Percentiles rank a stretch among this genome's conserved stretches.
Conservation (phyloP, 2,329 filamentous ascomycete species). For the Beauveria medogensis region DNA sequence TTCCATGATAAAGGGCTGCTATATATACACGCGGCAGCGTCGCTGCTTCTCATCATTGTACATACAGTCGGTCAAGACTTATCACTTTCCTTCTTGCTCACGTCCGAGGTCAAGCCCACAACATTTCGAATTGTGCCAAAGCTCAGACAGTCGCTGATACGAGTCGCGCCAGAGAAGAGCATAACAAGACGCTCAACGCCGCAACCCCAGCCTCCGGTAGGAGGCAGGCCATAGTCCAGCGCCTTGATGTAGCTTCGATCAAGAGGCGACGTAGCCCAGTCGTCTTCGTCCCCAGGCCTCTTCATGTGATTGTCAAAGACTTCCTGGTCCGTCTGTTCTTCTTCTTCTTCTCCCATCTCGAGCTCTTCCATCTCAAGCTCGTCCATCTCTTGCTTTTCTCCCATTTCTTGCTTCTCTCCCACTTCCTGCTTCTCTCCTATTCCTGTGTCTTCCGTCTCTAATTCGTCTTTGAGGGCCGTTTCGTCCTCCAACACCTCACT, state of each 20-base stretch:
- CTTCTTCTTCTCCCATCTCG: slow-evolving; percentile 14
- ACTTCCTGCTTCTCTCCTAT: slow-evolving; percentile 8
- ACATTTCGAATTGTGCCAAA: slow-evolving; percentile 79
- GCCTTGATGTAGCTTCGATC: slow-evolving; percentile 82
- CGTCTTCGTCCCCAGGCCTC: slow-evolving; percentile 26
- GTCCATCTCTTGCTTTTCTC: slow-evolving; percentile 18
- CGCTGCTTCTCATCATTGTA: neutral
- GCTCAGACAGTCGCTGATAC: slow-evolving; percentile 77
- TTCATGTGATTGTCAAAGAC: slow-evolving; percentile 16
- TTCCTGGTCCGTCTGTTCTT: slow-evolving; percentile 25
- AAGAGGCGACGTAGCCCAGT: slow-evolving; percentile 36
- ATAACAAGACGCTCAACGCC: slow-evolving; percentile 87
- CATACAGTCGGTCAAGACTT: neutral
- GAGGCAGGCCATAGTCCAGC: slow-evolving; percentile 83
- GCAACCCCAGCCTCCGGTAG: slow-evolving; percentile 94
- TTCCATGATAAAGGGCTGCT: neutral
- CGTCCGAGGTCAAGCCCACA: slow-evolving; percentile 36
- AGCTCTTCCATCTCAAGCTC: neutral
- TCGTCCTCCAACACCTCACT: slow-evolving; percentile 11
- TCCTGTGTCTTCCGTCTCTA: slow-evolving; percentile 11
- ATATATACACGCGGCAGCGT: slow-evolving; percentile 5
- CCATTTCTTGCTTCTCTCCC: slow-evolving; percentile 18
- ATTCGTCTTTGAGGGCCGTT: slow-evolving; percentile 5
- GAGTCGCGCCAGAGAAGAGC: slow-evolving; percentile 70
- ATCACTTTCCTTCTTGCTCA: neutral